Base-by-base conservation (phyloP, 2,329 filamentous ascomycete genomes). In the Fusarium papillatum region DNA sequence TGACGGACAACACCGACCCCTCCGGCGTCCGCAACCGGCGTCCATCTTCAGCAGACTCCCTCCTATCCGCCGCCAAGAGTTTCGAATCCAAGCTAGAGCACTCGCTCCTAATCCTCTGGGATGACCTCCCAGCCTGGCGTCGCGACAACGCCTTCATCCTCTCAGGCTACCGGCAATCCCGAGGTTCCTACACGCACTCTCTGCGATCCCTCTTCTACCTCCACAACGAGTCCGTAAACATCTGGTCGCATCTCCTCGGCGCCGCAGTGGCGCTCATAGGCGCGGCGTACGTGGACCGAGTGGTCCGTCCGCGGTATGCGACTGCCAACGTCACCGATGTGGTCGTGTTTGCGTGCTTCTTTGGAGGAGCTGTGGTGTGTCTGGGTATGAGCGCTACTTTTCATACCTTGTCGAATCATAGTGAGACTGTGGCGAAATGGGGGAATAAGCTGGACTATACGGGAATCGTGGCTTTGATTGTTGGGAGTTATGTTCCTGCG, bases 381-480 rank as follows among this genome's bases (percentile, higher is more conserved):
- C 86, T 97, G 64, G 93, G 93, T 26, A 95, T 96, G 92, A 95
- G 93, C 78, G 94, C 95, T 7, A 94, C 93, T 4, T 99, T 93
- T 82, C 97, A 99, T 82, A 90, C 94, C 3, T 90, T 98, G 60
- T 92, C 89, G 26, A 98, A 98, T 77, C 97, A 99, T 83, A 97
- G 94, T 22, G 90, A 92, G 43, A 84, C 85, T 2, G 95, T 98
- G 17, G 92, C 94, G 3, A 93, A 91, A 73, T 94, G 95, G 87
- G 96, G 96, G 14, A 98, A 98, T 83, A 95, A 98, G 83, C 86
- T 98, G 68, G 97, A 99, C 82, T 98, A 99, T 82, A 91, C 96
- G 7, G 97, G 97, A 9, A 99, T 99, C 78, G 95, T 98, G 36
- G 91, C 93, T 61, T 86, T 99, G 77, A 98, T 98, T 70, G 94